These are phyloP conservation scores for Raphidocelis subcapitata DNA, from an alignment of 139 green algal genomes.

Conservation along the genomic window DNA sequence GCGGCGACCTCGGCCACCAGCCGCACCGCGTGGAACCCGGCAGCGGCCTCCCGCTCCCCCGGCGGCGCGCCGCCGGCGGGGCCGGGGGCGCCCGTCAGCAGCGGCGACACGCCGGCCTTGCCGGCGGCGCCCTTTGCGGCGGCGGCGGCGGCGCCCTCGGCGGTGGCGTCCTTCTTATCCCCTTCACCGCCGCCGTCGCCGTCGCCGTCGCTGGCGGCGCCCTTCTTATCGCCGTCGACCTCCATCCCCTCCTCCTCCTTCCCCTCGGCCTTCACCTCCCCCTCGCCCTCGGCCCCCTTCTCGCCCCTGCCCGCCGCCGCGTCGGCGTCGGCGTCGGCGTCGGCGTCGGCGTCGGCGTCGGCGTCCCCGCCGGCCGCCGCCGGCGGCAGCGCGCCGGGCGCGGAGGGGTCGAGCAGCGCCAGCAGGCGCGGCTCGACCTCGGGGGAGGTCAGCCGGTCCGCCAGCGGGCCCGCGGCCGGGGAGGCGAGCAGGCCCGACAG, in stretches of 20 bases:
- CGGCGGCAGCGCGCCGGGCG: no score
- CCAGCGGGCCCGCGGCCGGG: conserved; percentile 59
- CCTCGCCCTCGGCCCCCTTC: background rate
- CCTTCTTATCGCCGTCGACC: no score
- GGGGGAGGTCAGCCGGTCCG: conserved; percentile 64
- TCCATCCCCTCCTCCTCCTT: background rate
- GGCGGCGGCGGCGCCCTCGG: no score
- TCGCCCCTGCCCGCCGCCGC: background rate
- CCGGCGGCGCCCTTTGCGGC: no score
- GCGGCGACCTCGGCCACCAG: conserved; percentile 78
- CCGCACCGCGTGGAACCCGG: conserved; percentile 69
- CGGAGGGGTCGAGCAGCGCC: conserved; percentile 19
- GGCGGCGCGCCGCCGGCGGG: no score
- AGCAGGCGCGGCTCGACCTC: conserved; percentile 40
- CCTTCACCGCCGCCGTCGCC: no score
- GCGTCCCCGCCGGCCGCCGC: no score
- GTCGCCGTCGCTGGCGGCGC: no score
- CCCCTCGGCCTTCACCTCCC: background rate
- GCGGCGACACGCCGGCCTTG: no score
- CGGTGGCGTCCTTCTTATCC: no score
- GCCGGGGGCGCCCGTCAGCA: no score
- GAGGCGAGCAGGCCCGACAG: conserved; percentile 83
- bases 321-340: background rate
- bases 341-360: background rate
- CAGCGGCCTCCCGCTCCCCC: no score